phyloP scores from a whole-genome alignment of 192 early-diverging fungal genomes.

The Chytriomyces sp. region DNA sequence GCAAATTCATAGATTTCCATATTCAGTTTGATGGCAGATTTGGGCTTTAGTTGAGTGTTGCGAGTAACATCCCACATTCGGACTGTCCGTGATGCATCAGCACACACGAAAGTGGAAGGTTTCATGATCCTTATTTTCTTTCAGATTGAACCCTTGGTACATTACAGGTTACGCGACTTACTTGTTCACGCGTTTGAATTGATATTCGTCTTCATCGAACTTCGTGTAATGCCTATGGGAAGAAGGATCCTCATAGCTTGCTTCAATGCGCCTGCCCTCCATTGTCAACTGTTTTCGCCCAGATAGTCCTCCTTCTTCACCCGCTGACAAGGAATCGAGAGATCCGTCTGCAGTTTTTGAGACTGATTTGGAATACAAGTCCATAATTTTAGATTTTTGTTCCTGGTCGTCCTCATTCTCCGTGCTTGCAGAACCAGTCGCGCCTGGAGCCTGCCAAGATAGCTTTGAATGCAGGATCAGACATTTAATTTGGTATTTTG shows the following conservation, averaged over 20 bases:
- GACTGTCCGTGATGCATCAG: constrained; percentile 35
- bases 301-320: no score
- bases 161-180: background rate
- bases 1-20: constrained; percentile 38
- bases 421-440: no score
- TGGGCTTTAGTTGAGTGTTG: constrained; percentile 4
- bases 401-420: no score
- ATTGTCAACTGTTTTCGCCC: no score
- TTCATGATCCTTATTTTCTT: background rate
- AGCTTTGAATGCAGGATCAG: constrained; percentile 27
- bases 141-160: background rate
- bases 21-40: constrained; percentile 18
- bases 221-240: constrained; percentile 13
- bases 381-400: no score
- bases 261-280: no score
- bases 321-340: no score
- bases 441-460: constrained; percentile 34
- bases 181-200: background rate
- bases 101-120: constrained; percentile 34
- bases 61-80: constrained; percentile 43
- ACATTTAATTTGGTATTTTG: constrained; percentile 21
- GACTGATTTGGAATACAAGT: no score
- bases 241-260: no score
- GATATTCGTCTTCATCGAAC: constrained; percentile 9
- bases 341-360: no score